A percentile compares a stretch with the other conserved stretches of the same genome.
Conservation (phyloP, 2,329 filamentous ascomycete species). For the Exophiala phaeomuriformis region DNA sequence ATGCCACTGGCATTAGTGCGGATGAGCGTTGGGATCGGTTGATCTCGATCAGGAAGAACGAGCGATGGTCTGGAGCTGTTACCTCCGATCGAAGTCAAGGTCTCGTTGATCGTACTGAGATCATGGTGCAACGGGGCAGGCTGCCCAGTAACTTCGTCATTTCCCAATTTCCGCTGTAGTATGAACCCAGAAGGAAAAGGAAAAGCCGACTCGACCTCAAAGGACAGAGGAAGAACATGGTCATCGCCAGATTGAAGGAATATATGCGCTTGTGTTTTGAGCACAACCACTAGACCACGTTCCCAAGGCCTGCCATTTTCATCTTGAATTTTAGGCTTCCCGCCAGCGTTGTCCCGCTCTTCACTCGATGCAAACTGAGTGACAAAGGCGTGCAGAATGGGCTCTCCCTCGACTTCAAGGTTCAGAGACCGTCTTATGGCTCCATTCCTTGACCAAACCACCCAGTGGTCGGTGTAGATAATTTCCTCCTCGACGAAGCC, state of each 20-base stretch:
- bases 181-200: slow-evolving; percentile 76
- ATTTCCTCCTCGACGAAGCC: slow-evolving; percentile 65
- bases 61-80: slow-evolving; percentile 41
- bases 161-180: slow-evolving; percentile 66
- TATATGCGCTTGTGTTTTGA: slow-evolving; percentile 87
- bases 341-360: slow-evolving; percentile 24
- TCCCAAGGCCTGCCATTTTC: slow-evolving; percentile 1
- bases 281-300: slow-evolving; percentile 68
- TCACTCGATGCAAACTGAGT: slow-evolving; percentile 63
- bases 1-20: slow-evolving; percentile 11
- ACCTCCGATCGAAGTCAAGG: slow-evolving; percentile 32
- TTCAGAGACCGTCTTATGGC: slow-evolving; percentile 78
- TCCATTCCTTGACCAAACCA: slow-evolving; percentile 83
- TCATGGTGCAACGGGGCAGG: slow-evolving; percentile 34
- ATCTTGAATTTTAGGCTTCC: neutral
- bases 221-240: slow-evolving; percentile 86
- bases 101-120: slow-evolving; percentile 25
- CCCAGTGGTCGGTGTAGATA: slow-evolving; percentile 64
- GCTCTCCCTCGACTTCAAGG: slow-evolving; percentile 79
- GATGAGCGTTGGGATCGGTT: slow-evolving; percentile 48
- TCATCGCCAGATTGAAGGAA: slow-evolving; percentile 83
- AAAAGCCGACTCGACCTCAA: slow-evolving; percentile 83
- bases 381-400: slow-evolving; percentile 76
- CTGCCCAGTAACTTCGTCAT: slow-evolving; percentile 39
- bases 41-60: slow-evolving; percentile 45